phyloP scores from a whole-genome alignment of 2,329 filamentous ascomycete genomes.

The Phyllosticta citrichinensis region DNA sequence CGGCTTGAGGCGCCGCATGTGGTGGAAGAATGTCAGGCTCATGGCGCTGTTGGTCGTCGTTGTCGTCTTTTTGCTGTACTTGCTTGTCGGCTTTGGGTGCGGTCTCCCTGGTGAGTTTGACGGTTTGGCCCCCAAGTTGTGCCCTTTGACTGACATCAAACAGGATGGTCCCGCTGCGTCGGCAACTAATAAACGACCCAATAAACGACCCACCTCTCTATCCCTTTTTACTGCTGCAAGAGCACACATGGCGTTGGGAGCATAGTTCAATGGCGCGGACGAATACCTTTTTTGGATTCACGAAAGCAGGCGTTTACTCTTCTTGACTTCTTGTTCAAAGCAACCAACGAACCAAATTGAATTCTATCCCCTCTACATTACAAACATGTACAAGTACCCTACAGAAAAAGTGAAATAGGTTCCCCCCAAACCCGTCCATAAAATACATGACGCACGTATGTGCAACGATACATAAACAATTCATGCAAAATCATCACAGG shows the following conservation, averaged over 20 bases:
- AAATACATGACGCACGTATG: constrained; percentile 3
- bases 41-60: constrained; percentile 73
- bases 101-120: constrained; percentile 48
- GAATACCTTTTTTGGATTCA: background rate
- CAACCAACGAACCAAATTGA: background rate
- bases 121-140: background rate
- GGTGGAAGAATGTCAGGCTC: constrained; percentile 98
- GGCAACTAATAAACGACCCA: constrained; percentile 17
- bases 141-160: background rate
- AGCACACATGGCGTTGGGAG: background rate
- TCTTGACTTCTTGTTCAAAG: background rate
- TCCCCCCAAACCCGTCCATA: constrained; percentile 16
- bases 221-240: background rate
- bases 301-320: background rate
- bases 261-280: background rate
- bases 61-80: constrained; percentile 59
- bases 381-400: constrained; percentile 2
- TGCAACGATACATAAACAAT: constrained; percentile 2
- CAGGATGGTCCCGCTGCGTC: constrained; percentile 30
- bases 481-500: constrained; percentile 3
- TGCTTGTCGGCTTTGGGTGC: constrained; percentile 64
- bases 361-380: background rate
- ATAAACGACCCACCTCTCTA: background rate
- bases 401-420: constrained; percentile 27
- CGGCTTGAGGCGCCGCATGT: constrained; percentile 86